Evolutionary conservation across 495 filamentous ascomycete species (phyloP), one percentile per base, ranked within the genome.

Genomic region (Geoglossum glabrum): DNA sequence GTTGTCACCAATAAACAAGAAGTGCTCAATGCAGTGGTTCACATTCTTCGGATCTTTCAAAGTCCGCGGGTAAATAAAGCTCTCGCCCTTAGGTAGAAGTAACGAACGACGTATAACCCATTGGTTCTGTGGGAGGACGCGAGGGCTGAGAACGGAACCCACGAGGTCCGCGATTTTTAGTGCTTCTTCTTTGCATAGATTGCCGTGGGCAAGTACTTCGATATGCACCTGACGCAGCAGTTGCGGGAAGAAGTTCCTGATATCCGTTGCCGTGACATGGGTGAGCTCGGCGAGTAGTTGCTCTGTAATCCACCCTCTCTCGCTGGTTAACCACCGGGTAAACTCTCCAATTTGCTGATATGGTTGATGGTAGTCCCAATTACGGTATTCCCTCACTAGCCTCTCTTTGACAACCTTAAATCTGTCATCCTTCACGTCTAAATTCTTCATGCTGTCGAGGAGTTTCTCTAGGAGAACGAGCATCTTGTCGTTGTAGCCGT

Each of bases 401-500:
- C 87, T 78, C 68, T 99, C 93, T 68, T 95, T 95, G 70, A 95
- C 82, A 60, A 97, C 85, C 58, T 85, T 74, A 68, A 96, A 97
- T 5, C 92, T 81, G 58, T 90, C 89, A 6, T 84, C 79, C 59
- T 79, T 82, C 63, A 97, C 73, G 38, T 85, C 79, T 2, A 97
- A 72, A 61, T 93, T 85, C 45, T 85, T 80, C 82, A 97, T 90
- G 13, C 83, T 89, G 17, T 80, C 71, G 23, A 97, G 74, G 21
- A 99, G 84, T 65, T 95, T 95, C 62, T 97, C 88, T 58, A 97
- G 69, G 9, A 99, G 77, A 15, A 93, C 87, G 0, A 85, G 71
- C 68, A 99, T 80, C 74, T 97, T 99, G 69, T 97, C 92, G 64
- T 92, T 97, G 71, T 97, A 99, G 0, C 92, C 92, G 13, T 79